These are phyloP conservation scores for Chalciporus piperatus DNA, from an alignment of 768 basidiomycete species.

Conservation along the genomic window DNA sequence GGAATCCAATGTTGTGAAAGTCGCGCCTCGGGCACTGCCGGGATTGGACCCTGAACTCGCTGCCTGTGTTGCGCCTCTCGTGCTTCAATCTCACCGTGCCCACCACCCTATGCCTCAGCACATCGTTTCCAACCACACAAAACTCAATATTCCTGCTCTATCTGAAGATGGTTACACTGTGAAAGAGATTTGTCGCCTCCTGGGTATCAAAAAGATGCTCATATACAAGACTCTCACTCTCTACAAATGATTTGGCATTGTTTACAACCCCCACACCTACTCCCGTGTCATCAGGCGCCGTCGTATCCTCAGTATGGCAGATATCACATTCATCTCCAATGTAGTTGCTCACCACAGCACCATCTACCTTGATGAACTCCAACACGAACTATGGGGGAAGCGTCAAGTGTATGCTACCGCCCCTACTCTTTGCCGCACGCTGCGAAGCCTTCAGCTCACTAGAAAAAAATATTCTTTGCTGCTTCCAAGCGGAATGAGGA, in stretches of 20 bases:
- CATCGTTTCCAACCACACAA: neutral
- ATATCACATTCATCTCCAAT: neutral
- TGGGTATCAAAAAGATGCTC: neutral
- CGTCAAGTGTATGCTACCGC: neutral
- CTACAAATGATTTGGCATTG: neutral
- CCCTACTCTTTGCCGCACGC: constrained; percentile 2
- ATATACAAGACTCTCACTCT: constrained; percentile 1
- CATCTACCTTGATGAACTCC: constrained; percentile 11
- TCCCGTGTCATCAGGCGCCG: neutral
- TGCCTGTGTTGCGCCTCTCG: neutral
- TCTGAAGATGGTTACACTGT: neutral
- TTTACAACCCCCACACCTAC: neutral
- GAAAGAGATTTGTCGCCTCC: neutral
- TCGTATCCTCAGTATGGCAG: neutral
- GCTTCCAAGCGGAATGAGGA: constrained; percentile 16
- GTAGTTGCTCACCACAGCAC: neutral
- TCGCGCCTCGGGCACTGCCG: neutral
- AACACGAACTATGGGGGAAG: constrained; percentile 1
- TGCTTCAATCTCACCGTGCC: neutral
- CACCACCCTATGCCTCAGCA: neutral
- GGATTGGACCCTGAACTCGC: neutral
- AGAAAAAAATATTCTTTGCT: constrained; percentile 5
- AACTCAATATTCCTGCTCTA: neutral
- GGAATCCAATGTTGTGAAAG: neutral
- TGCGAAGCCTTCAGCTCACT: constrained; percentile 5